These are phyloP conservation scores for Hypoxylon sp. DNA, from an alignment of 2,329 filamentous ascomycete genomes.

Conservation along the genomic window DNA sequence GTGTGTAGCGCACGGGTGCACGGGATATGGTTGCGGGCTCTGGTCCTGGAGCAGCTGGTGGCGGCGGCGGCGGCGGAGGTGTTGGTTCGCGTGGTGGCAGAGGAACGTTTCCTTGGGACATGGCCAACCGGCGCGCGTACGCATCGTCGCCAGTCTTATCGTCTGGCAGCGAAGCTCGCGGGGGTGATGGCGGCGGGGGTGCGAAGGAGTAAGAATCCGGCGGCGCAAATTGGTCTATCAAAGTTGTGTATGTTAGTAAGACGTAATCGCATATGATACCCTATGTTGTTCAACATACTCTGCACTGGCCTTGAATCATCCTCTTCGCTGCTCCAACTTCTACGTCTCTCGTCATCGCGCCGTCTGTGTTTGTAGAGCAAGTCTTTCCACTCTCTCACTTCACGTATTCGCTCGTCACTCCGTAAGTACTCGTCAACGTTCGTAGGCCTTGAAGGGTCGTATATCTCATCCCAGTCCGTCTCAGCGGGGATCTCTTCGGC, in stretches of 20 bases:
- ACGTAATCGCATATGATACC: neutral
- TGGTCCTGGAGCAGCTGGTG: constrained; percentile 56
- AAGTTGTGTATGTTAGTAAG: constrained; percentile 37
- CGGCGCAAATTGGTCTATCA: constrained; percentile 71
- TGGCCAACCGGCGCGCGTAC: constrained; percentile 73
- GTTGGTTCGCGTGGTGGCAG: constrained; percentile 48
- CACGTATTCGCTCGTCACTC: constrained; percentile 85
- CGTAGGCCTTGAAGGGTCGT: constrained; percentile 86
- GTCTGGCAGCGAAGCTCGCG: constrained; percentile 64
- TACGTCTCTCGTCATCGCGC: constrained; percentile 64
- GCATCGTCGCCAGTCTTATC: constrained; percentile 78
- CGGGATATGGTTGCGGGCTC: constrained; percentile 77
- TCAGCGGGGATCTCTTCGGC: constrained; percentile 71
- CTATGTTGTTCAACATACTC: constrained; percentile 54
- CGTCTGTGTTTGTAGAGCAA: constrained; percentile 79
- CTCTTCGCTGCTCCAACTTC: constrained; percentile 55
- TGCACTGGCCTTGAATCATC: constrained; percentile 49
- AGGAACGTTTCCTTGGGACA: constrained; percentile 63
- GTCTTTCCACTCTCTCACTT: constrained; percentile 88
- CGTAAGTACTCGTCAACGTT: constrained; percentile 87
- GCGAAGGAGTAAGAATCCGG: constrained; percentile 70
- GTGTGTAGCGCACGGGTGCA: constrained; percentile 81
- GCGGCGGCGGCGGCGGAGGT: constrained; percentile 54
- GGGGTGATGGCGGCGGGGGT: constrained; percentile 67
- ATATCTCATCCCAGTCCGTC: constrained; percentile 92